Conservation (phyloP, 257 asterid genomes). For the Plantago major region DNA sequence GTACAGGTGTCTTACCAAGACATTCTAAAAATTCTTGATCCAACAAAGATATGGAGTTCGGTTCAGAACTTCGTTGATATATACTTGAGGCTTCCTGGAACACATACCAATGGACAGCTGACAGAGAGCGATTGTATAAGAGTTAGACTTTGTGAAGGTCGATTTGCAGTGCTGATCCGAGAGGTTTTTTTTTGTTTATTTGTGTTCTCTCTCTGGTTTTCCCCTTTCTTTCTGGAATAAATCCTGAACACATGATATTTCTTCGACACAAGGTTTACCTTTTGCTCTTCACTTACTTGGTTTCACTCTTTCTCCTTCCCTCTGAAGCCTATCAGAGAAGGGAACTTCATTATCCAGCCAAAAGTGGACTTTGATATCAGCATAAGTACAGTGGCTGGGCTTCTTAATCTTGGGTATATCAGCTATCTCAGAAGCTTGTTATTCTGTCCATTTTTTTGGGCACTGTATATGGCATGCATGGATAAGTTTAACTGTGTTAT, state of each 20-base stretch:
- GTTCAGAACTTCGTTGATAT: slow-evolving; percentile 89
- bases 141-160: slow-evolving; percentile 96
- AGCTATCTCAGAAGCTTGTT: slow-evolving; percentile 4
- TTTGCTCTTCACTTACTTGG: slow-evolving; percentile 19
- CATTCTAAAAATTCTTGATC: slow-evolving; percentile 80
- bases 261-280: slow-evolving; percentile 16
- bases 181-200: slow-evolving; percentile 55
- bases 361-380: slow-evolving; percentile 99
- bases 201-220: too few species aligned
- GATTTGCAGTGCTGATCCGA: slow-evolving; percentile 87
- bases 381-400: slow-evolving; percentile 97
- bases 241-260: background rate
- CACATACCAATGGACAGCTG: slow-evolving; percentile 76
- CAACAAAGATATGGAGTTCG: slow-evolving; percentile 89
- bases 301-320: slow-evolving; percentile 2
- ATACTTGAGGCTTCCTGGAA: slow-evolving; percentile 71
- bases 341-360: slow-evolving; percentile 89
- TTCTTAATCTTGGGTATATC: slow-evolving; percentile 89
- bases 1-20: slow-evolving; percentile 91
- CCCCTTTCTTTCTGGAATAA: slow-evolving; percentile 1
- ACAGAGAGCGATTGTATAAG: slow-evolving; percentile 87
- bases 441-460: background rate
- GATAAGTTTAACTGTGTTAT: background rate
- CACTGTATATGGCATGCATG: too few species aligned
- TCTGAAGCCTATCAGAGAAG: slow-evolving; percentile 93